phyloP scores from a whole-genome alignment of 495 filamentous ascomycete genomes.

The Podospora appendiculata region DNA sequence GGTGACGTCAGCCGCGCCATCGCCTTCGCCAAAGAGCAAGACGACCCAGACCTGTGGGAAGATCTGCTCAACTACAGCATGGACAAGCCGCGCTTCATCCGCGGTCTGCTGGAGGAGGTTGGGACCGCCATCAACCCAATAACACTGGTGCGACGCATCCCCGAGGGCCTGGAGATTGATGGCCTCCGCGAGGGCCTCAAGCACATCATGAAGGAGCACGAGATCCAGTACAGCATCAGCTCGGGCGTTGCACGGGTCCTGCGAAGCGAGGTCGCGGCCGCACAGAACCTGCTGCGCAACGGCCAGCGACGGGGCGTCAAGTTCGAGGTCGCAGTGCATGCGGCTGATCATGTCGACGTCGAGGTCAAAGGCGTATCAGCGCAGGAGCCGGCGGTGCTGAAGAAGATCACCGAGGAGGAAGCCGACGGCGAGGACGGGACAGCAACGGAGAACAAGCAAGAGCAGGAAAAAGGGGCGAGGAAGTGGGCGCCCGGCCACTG shows the following conservation, averaged over 20 bases:
- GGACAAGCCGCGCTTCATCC: constrained; percentile 93
- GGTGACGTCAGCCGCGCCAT: constrained; percentile 87
- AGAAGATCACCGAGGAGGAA: neutral
- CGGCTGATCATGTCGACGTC: constrained; percentile 30
- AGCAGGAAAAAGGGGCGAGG: constrained; percentile 6
- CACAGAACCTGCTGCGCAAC: constrained; percentile 66
- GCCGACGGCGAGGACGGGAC: neutral
- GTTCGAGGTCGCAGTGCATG: constrained; percentile 62
- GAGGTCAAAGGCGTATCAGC: constrained; percentile 20
- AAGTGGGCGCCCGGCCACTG: constrained; percentile 46
- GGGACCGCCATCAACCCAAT: constrained; percentile 89
- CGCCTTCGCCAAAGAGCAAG: constrained; percentile 84
- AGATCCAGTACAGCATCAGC: constrained; percentile 85
- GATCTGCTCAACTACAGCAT: constrained; percentile 91
- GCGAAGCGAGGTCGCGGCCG: constrained; percentile 74
- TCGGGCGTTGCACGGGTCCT: constrained; percentile 83
- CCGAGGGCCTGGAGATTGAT: constrained; percentile 83
- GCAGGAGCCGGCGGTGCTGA: constrained; percentile 3
- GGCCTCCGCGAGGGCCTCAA: constrained; percentile 78
- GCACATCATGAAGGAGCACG: constrained; percentile 84
- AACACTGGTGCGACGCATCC: constrained; percentile 80
- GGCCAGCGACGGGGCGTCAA: constrained; percentile 79
- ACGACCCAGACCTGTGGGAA: constrained; percentile 87
- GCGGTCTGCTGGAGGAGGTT: constrained; percentile 84
- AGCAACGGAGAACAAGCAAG: neutral